Evolutionary conservation across 164 flowering plant species (phyloP), one percentile per base, ranked within the genome.

Genomic region (Berberis vulgaris): DNA sequence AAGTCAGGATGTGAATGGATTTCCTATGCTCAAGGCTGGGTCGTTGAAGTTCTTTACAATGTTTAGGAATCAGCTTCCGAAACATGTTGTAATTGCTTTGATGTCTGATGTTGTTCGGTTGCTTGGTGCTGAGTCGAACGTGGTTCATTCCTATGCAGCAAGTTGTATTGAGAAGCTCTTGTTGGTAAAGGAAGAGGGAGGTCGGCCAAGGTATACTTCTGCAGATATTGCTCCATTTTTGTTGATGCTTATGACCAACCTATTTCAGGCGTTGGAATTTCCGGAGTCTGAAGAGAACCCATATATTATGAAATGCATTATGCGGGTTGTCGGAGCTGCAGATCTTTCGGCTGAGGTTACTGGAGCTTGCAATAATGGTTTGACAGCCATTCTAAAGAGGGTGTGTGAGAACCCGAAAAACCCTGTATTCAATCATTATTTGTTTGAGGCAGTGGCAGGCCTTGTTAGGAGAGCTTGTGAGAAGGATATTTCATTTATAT

Each of bases 81-180:
- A 89, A 74, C 76, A 72, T 44, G 62, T 78, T 67, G 84, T 80
- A 3, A 9, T 86, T 68, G 69, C 84, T 8, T 69, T 87, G 73
- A 65, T 94, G 57, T 88, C 90, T 56, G 81, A 87, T 63, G 82
- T 87, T 73, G 74, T 84, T 43, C 79, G 86, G 45, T 91, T 81
- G 54, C 88, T 94, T 60, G 68, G 61, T 39, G 74, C 94, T 7
- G 97, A 91, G 69, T 91, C 96, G 4, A 94, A 89, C 75, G 97
- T 89, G 55, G 96, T 94, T 63, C 97, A 91, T 67, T 91, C 97
- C 26, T 94, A 91, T 78, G 99, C 99, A 67, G 97, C 96, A 38
- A 91, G 72, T 76, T 94, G 96, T 69, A 80, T 94, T 67, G 97
- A 94, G 76, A 91, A 89, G 72, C 89, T 91, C n/a, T 74, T 94